Conservation (phyloP, 1,284 basidiomycete genomes). For the Cystobasidium pallidum region DNA sequence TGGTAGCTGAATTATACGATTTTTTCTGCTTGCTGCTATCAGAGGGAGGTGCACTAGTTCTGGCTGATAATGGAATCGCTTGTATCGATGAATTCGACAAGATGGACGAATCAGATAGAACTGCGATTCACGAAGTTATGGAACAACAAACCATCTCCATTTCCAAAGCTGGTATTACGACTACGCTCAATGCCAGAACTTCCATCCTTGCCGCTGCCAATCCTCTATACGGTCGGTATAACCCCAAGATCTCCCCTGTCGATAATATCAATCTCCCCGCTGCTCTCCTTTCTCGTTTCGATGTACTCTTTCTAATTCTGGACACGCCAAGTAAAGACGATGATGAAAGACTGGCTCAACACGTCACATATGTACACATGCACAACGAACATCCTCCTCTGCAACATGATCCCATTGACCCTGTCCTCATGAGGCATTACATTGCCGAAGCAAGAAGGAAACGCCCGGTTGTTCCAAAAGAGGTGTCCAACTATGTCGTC, state of each 20-base stretch:
- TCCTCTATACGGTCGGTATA: slow-evolving; percentile 96
- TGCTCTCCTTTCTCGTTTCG: slow-evolving; percentile 92
- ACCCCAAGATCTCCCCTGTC: slow-evolving; percentile 93
- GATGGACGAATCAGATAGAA: slow-evolving; percentile 98
- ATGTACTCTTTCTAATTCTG: slow-evolving; percentile 93
- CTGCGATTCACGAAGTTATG: slow-evolving; percentile 99
- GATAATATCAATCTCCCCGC: slow-evolving; percentile 99
- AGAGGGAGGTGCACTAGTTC: slow-evolving; percentile 98
- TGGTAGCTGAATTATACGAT: neutral
- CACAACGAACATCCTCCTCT: slow-evolving; percentile 83
- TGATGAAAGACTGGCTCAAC: slow-evolving; percentile 93
- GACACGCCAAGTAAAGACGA: slow-evolving; percentile 93
- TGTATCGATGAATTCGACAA: slow-evolving; percentile 99
- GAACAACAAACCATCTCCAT: slow-evolving; percentile 99
- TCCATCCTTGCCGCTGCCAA: slow-evolving; percentile 98
- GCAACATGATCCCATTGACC: slow-evolving; percentile 69
- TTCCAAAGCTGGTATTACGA: slow-evolving; percentile 98
- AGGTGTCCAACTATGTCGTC: slow-evolving; percentile 90
- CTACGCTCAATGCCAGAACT: slow-evolving; percentile 96
- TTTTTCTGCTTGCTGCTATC: slow-evolving; percentile 32
- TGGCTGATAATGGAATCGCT: slow-evolving; percentile 99
- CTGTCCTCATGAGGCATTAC: slow-evolving; percentile 90
- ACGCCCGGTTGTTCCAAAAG: slow-evolving; percentile 81
- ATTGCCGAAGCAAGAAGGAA: slow-evolving; percentile 90
- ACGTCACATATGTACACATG: slow-evolving; percentile 99